These are phyloP conservation scores for Russula brevipes DNA, from an alignment of 768 basidiomycete genomes.

Conservation along the genomic window DNA sequence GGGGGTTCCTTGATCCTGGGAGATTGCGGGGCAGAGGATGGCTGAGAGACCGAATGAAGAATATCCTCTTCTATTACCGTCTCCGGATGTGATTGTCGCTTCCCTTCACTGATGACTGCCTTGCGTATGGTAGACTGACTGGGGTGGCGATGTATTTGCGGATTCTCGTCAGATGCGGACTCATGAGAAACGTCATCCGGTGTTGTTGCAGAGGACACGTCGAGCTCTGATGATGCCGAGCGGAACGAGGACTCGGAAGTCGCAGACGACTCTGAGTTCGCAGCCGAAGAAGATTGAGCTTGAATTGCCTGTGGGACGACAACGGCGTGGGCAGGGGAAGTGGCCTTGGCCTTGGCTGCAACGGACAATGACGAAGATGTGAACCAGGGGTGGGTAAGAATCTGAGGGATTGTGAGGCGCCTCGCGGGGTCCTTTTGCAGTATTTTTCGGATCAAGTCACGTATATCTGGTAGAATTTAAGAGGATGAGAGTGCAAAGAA, in stretches of 20 bases:
- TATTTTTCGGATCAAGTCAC: slow-evolving; percentile 72
- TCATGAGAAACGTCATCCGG: slow-evolving; percentile 42
- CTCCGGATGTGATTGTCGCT: slow-evolving; percentile 40
- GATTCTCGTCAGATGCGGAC: slow-evolving; percentile 26
- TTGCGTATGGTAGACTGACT: slow-evolving; percentile 61
- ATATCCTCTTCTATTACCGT: slow-evolving; percentile 51
- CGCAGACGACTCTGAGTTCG: slow-evolving; percentile 39
- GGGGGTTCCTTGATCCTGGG: slow-evolving; percentile 43
- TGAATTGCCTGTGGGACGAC: slow-evolving; percentile 30
- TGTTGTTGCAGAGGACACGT: slow-evolving; percentile 49
- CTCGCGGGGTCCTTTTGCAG: slow-evolving; percentile 71
- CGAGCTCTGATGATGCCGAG: slow-evolving; percentile 26
- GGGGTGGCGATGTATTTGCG: slow-evolving; percentile 43
- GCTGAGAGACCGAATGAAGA: slow-evolving; percentile 20
- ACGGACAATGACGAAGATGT: slow-evolving; percentile 29
- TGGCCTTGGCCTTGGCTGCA: slow-evolving; percentile 29
- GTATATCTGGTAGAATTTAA: slow-evolving; percentile 55
- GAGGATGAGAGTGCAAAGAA: neutral
- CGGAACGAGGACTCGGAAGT: slow-evolving; percentile 44
- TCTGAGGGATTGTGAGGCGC: slow-evolving; percentile 77
- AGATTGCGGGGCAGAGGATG: slow-evolving; percentile 30
- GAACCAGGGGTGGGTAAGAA: slow-evolving; percentile 87
- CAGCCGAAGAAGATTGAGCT: slow-evolving; percentile 31
- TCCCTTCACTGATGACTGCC: slow-evolving; percentile 25
- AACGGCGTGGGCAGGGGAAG: slow-evolving; percentile 27